Percentiles rank a stretch among this genome's conserved stretches.
Conservation (phyloP, 305 asterid species). For the Solanum aculeatissimum region DNA sequence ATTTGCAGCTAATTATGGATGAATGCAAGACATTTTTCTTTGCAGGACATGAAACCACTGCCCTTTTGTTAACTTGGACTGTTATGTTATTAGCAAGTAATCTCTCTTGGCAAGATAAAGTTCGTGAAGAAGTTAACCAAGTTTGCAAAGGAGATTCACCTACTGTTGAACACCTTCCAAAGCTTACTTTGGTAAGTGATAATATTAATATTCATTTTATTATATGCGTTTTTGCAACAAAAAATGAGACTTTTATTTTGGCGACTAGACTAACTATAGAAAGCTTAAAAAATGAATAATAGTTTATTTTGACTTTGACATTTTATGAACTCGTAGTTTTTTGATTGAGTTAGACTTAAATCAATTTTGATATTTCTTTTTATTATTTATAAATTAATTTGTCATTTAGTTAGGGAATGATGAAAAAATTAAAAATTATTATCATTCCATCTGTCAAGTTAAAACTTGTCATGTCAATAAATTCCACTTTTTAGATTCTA, state of each 20-base stretch:
- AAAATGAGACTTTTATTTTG: neutral
- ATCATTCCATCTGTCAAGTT: neutral
- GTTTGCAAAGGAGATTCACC: slow-evolving; percentile 31
- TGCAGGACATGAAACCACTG: slow-evolving; percentile 76
- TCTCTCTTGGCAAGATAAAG: slow-evolving; percentile 50
- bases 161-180: slow-evolving; percentile 40
- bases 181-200: slow-evolving; percentile 19
- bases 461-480: neutral
- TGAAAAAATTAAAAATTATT: neutral
- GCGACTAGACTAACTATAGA: no score
- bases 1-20: slow-evolving; percentile 60
- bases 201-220: neutral
- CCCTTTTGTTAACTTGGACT: slow-evolving; percentile 69
- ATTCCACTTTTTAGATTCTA: neutral
- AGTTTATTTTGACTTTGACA: no score
- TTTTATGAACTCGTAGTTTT: neutral
- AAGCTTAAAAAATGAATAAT: no score
- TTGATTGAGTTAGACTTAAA: neutral
- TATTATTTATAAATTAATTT: neutral
- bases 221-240: neutral
- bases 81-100: slow-evolving; percentile 60
- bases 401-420: neutral
- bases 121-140: slow-evolving; percentile 37
- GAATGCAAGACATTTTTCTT: slow-evolving; percentile 79
- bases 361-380: neutral